Evolutionary conservation across 2,329 filamentous ascomycete species (phyloP), one percentile per base, ranked within the genome.

Genomic region (Colletotrichum sp.): DNA sequence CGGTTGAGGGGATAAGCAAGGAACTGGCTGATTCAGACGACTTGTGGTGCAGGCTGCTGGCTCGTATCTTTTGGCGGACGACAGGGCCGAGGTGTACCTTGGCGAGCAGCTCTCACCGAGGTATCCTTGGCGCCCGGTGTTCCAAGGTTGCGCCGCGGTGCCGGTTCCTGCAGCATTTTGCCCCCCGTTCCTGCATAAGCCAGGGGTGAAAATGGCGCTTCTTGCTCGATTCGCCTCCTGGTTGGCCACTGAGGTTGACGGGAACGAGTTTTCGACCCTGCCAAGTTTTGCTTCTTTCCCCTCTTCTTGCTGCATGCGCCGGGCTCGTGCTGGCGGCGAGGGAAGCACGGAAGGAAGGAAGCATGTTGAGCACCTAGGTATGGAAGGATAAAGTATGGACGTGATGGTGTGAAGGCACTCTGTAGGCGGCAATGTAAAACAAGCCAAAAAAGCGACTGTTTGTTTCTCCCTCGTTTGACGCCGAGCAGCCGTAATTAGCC

Each of bases 181-280:
- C 48, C 71, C 69, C 71, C 55, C 65, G 74, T 76, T 65, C 74
- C 71, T 76, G 74, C 74, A 74, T 76, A 58, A 74, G 61, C 48
- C 74, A 76, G 71, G 74, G 74, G 65, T 65, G 74, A 74, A 76
- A 76, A 76, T 76, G 71, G 74, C 74, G 74, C 74, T 76, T 74
- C 62, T 66, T 58, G 63, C 18, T 71, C 48, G 24, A 64, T 70
- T 70, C 67, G 67, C 71, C 21, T 13, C 28, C 52, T 43, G 52
- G 48, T n/a, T 52, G 32, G 58, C 9, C 28, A 30, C 30, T n/a
- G 58, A 30, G 26, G 30, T 63, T 8, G n/a, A 52, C 43, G n/a
- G 43, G 43, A 52, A 52, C 43, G 43, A 52, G 43, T 36, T 18
- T 58, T 63, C 34, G 10, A 48, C 55, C 62, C 43, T 63, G 66